Evolutionary conservation across 2,329 filamentous ascomycete species (phyloP).

Genomic region (Ophiosphaerella korrae): DNA sequence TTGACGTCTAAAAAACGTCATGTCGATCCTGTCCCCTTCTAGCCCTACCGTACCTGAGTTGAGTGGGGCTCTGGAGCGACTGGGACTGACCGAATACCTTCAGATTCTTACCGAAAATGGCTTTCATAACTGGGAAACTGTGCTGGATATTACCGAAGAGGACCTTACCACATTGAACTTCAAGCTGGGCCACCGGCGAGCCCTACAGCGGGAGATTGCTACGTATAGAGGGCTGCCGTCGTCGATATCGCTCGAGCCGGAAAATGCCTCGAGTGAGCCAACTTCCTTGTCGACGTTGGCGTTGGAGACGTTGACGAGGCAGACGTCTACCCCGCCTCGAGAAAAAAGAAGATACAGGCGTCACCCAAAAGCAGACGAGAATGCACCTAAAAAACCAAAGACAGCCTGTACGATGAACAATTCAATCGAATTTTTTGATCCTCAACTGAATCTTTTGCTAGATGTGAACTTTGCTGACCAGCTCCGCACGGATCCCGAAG

Average conservation of each 20-base stretch:
- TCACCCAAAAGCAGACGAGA: conserved; percentile 43
- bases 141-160: conserved; percentile 49
- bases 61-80: conserved; percentile 35
- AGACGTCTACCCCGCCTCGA: conserved; percentile 29
- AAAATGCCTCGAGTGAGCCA: conserved; percentile 21
- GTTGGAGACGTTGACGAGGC: conserved; percentile 31
- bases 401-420: conserved; percentile 41
- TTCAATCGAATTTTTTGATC: not conserved
- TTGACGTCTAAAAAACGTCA: conserved; percentile 22
- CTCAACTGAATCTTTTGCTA: conserved; percentile 18
- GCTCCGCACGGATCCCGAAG: conserved; percentile 42
- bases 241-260: conserved; percentile 32
- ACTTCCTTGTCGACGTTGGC: conserved; percentile 36
- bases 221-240: conserved; percentile 40
- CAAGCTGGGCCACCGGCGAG: conserved; percentile 48
- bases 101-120: conserved; percentile 40
- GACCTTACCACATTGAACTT: conserved; percentile 45
- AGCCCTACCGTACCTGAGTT: conserved; percentile 28
- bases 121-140: conserved; percentile 45
- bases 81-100: conserved; percentile 38
- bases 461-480: conserved; percentile 51
- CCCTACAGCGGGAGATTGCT: conserved; percentile 48
- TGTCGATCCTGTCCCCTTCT: conserved; percentile 34
- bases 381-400: conserved; percentile 49
- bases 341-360: conserved; percentile 47